phyloP scores from a whole-genome alignment of 768 basidiomycete genomes.

The Mrakia gelida region DNA sequence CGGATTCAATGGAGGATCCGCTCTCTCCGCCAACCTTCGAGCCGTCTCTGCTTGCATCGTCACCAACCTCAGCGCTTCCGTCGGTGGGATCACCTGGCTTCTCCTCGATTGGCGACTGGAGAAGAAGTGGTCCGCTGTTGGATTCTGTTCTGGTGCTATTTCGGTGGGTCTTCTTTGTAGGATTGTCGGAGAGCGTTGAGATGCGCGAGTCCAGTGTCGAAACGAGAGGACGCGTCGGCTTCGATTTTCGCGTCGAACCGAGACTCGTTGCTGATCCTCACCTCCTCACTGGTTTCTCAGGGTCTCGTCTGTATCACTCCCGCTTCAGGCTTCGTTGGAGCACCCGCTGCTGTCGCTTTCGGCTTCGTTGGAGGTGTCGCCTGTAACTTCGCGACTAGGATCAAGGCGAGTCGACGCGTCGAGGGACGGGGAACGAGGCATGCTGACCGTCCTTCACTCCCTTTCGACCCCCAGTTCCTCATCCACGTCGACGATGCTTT shows the following conservation, averaged over 20 bases:
- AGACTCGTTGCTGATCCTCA: conserved; percentile 55
- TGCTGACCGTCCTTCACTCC: no score
- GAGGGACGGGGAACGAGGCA: no score
- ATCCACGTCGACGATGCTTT: conserved; percentile 81
- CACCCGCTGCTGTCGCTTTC: conserved; percentile 63
- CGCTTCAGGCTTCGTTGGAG: conserved; percentile 65
- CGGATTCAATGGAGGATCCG: conserved; percentile 77
- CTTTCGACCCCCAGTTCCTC: conserved; percentile 45
- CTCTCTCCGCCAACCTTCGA: conserved; percentile 78
- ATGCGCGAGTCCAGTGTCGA: no score
- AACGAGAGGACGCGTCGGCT: no score
- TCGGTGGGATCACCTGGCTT: conserved; percentile 79
- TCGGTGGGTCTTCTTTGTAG: no score
- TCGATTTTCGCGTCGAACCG: no score
- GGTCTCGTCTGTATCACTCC: conserved; percentile 58
- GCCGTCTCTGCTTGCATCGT: conserved; percentile 83
- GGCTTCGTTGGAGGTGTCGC: conserved; percentile 67
- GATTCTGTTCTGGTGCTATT: conserved; percentile 86
- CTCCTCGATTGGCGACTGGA: conserved; percentile 68
- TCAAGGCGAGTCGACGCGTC: conserved; percentile 10
- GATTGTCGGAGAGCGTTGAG: no score
- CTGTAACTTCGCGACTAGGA: conserved; percentile 74
- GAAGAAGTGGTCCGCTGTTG: conserved; percentile 80
- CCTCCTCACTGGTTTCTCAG: no score
- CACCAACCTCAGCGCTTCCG: conserved; percentile 58